Evolutionary conservation across 1,139 yeast genomes (phyloP).

Genomic region (Zygoascus sp.): DNA sequence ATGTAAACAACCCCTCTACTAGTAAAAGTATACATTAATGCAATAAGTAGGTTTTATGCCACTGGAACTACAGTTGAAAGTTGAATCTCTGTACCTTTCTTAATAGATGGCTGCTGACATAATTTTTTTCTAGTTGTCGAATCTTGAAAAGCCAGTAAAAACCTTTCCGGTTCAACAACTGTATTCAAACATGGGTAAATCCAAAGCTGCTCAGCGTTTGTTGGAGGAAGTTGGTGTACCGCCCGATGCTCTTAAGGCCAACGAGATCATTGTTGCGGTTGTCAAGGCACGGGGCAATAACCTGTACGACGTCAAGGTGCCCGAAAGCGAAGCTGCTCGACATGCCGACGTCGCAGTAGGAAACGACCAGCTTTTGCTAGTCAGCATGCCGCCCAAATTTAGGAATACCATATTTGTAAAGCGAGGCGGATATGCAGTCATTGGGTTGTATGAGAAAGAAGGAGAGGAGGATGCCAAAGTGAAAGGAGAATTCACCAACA

Average conservation of each 20-base stretch:
- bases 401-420: conserved; percentile 37
- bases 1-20: no score
- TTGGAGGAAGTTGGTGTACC: conserved; percentile 31
- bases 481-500: conserved; percentile 36
- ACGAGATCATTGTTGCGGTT: conserved; percentile 33
- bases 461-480: conserved; percentile 22
- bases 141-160: neutral
- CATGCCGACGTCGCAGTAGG: conserved; percentile 14
- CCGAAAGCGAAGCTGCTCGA: conserved; percentile 15
- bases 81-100: no score
- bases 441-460: conserved; percentile 25
- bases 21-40: no score
- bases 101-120: neutral
- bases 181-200: conserved; percentile 20
- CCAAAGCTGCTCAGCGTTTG: conserved; percentile 26
- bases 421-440: conserved; percentile 37
- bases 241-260: conserved; percentile 28
- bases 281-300: conserved; percentile 33
- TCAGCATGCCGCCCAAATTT: conserved; percentile 36
- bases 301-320: conserved; percentile 32
- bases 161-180: no score
- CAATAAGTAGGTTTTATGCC: no score
- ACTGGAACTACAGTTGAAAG: no score
- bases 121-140: conserved; percentile 1
- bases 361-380: conserved; percentile 23